Percentiles rank a stretch among this genome's conserved stretches.
Conservation (phyloP, 2,329 filamentous ascomycete species). For the Ophiostoma ips region DNA sequence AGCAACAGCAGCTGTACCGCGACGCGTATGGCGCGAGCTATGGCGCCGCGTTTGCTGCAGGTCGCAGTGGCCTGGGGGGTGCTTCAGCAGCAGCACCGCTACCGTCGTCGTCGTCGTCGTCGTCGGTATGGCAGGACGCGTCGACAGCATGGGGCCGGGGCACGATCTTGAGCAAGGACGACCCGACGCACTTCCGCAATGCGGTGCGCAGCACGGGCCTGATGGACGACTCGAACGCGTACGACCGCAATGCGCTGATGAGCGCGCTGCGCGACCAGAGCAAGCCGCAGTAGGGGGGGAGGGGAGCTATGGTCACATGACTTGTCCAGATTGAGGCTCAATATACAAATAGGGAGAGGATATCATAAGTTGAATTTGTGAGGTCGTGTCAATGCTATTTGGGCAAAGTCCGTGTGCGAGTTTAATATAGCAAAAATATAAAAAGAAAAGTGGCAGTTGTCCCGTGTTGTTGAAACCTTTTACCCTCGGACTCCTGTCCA, state of each 20-base stretch:
- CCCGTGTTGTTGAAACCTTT: conserved; percentile 21
- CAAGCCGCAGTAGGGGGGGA: not conserved
- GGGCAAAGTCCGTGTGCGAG: too few species aligned
- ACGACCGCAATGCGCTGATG: conserved; percentile 14
- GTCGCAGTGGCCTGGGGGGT: not conserved
- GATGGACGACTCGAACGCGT: conserved; percentile 13
- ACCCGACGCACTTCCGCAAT: conserved; percentile 16
- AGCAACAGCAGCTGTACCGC: conserved; percentile 1
- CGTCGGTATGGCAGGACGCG: conserved; percentile 11
- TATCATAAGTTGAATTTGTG: conserved; percentile 23
- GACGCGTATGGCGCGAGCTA: not conserved
- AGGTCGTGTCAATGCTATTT: not conserved
- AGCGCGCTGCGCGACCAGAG: conserved; percentile 12
- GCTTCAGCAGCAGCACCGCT: not conserved
- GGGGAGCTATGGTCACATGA: too few species aligned
- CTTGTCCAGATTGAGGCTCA: not conserved
- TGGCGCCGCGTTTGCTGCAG: not conserved
- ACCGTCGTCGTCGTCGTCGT: conserved; percentile 3
- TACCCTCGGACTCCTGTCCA: not conserved
- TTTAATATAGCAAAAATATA: not conserved
- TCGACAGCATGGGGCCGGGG: conserved; percentile 15
- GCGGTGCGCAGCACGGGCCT: conserved; percentile 11
- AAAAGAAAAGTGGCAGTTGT: conserved; percentile 1
- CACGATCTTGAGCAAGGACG: conserved; percentile 9
- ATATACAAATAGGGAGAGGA: conserved; percentile 8